Evolutionary conservation across 169 alveolate species (phyloP), one percentile per base, ranked within the genome.

Genomic region (Neospora caninum): DNA sequence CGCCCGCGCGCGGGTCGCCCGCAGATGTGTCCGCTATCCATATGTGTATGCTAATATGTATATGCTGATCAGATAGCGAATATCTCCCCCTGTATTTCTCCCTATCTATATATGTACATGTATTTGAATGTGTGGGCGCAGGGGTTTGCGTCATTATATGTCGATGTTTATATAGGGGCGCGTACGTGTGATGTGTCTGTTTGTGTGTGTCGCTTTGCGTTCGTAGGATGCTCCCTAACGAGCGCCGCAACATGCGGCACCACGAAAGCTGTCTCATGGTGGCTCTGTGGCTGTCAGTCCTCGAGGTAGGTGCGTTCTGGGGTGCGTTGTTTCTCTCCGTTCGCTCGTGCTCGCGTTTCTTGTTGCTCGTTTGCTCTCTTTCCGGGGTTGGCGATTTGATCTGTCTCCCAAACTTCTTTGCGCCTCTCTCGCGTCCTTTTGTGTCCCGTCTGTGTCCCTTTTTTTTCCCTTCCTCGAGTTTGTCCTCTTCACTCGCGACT

Each of bases 251-350:
- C 45, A 78, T n/a, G 41, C 86, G 86, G 86, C 86, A 78, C 45
- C 86, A 78, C 45, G 86, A 78, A 43, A 78, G 86, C 45, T 78
- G 86, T 43, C n/a, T 78, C 43, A 78, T 78, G 86, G 86, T 78
- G 29, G 86, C 86, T n/a, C 45, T 78, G 27, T 78, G 86, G 86
- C 39, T 78, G 45, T 78, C 86, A 0, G 42, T 78, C 86, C 86
- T 78, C 45, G 49, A 78, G 27, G 86, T 78, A n/a, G 4, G 86
- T 20, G n/a, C 73, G n/a, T 27, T 9, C 73, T 64, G 73, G 16
- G 73, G 7, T 64, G 25, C 73, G 34, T 64, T 9, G 31, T 10
- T 16, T 29, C n/a, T 16, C 73, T 64, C n/a, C 31, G n/a, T 64
- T 27, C 31, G n/a, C 31, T 64, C 64, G 18, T 7, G n/a, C n/a